A percentile compares a stretch with the other conserved stretches of the same genome.
Conservation (phyloP, 2,329 filamentous ascomycete species). For the Metarhizium humberi region DNA sequence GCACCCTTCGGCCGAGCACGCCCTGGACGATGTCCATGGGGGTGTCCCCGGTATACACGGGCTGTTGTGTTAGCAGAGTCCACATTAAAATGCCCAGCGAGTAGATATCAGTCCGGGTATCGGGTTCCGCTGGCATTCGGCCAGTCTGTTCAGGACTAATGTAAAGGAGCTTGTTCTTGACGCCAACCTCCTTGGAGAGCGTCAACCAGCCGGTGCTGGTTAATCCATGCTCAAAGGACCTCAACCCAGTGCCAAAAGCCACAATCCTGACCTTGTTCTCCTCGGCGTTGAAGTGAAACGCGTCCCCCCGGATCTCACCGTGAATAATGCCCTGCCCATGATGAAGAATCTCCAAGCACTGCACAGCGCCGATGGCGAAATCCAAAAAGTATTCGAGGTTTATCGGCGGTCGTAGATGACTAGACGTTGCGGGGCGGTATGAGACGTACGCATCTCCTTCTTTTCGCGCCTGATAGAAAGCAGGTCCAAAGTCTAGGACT, state of each 20-base stretch:
- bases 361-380: constrained; percentile 80
- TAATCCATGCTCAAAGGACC: constrained; percentile 85
- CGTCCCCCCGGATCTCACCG: constrained; percentile 82
- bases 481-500: constrained; percentile 69
- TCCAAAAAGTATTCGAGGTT: constrained; percentile 72
- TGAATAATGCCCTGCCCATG: constrained; percentile 80
- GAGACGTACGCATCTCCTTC: constrained; percentile 41
- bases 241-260: constrained; percentile 76
- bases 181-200: constrained; percentile 73
- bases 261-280: constrained; percentile 66
- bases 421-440: constrained; percentile 33
- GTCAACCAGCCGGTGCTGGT: constrained; percentile 78
- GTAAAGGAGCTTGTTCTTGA: constrained; percentile 81
- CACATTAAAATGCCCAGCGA: constrained; percentile 84
- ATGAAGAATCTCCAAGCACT: constrained; percentile 85
- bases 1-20: constrained; percentile 70
- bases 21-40: constrained; percentile 88
- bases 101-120: constrained; percentile 88
- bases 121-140: constrained; percentile 83
- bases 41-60: constrained; percentile 69
- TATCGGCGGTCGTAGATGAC: constrained; percentile 46
- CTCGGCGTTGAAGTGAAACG: constrained; percentile 75
- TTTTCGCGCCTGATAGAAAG: constrained; percentile 52
- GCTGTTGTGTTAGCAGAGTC: constrained; percentile 69
- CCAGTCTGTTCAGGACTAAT: constrained; percentile 95